A percentile compares a stretch with the other conserved stretches of the same genome.
Evolutionary conservation across 768 basidiomycete genomes (phyloP).

Genomic region (Rhodotorula graminis): DNA sequence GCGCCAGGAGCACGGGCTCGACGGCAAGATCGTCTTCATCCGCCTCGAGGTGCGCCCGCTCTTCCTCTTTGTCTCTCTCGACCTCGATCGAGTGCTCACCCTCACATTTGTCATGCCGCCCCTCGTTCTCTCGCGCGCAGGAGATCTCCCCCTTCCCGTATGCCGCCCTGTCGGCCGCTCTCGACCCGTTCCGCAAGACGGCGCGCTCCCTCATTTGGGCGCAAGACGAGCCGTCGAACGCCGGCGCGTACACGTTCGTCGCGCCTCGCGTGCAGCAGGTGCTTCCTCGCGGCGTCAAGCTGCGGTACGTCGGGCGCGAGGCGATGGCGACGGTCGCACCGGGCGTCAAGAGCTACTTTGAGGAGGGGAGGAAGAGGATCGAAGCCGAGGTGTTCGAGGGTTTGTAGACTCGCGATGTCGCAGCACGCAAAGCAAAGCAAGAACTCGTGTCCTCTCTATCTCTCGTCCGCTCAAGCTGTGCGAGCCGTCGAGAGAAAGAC

Average conservation of each 20-base stretch:
- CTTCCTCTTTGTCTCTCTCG: background rate
- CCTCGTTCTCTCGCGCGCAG: slow-evolving; percentile 55
- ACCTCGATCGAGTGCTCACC: background rate
- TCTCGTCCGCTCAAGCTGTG: too few species aligned
- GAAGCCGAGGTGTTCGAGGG: slow-evolving; percentile 56
- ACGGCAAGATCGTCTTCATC: slow-evolving; percentile 45
- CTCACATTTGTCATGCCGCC: background rate
- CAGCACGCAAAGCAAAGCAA: too few species aligned
- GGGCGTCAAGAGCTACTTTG: slow-evolving; percentile 67
- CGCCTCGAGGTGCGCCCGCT: slow-evolving; percentile 30
- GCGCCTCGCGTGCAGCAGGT: slow-evolving; percentile 56
- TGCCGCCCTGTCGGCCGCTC: slow-evolving; percentile 51
- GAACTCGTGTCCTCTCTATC: too few species aligned
- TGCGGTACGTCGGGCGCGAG: slow-evolving; percentile 58
- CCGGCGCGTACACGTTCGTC: slow-evolving; percentile 73
- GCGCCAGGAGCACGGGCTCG: slow-evolving; percentile 53
- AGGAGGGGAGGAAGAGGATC: slow-evolving; percentile 60
- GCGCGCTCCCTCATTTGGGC: slow-evolving; percentile 58
- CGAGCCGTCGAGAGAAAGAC: too few species aligned
- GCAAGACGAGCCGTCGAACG: slow-evolving; percentile 85
- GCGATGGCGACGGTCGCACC: slow-evolving; percentile 72
- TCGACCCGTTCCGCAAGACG: slow-evolving; percentile 52
- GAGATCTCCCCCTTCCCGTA: slow-evolving; percentile 88
- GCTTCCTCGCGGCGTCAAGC: slow-evolving; percentile 49
- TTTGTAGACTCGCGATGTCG: slow-evolving; percentile 2